Evolutionary conservation across 2,329 filamentous ascomycete species (phyloP).

Genomic region (Phaeosphaeriaceae sp.): DNA sequence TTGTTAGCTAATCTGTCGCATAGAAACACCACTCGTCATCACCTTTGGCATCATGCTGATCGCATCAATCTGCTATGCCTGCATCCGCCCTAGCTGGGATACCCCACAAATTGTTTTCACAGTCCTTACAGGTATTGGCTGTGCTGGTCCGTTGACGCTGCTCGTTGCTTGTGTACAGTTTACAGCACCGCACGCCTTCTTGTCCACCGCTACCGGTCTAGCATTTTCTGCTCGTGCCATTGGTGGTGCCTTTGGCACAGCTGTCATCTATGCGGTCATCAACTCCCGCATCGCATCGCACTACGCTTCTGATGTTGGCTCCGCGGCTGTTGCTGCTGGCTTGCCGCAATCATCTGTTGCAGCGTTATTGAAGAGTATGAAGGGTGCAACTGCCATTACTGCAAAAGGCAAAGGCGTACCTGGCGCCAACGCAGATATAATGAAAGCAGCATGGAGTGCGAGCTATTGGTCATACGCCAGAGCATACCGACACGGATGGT

Average conservation of each 20-base stretch:
- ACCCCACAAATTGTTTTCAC: conserved; percentile 35
- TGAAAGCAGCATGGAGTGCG: conserved; percentile 30
- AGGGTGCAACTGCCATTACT: conserved; percentile 16
- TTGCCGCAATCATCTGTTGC: conserved; percentile 26
- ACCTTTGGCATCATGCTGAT: conserved; percentile 39
- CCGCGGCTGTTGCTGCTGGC: conserved; percentile 30
- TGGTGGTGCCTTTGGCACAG: conserved; percentile 40
- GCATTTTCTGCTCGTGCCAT: conserved; percentile 43
- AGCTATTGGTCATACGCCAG: conserved; percentile 39
- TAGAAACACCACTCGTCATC: conserved; percentile 32
- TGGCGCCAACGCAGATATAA: conserved; percentile 22
- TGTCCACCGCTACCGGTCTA: conserved; percentile 40
- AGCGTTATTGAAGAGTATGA: conserved; percentile 28
- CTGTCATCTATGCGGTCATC: conserved; percentile 39
- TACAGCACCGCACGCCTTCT: conserved; percentile 37
- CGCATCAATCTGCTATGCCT: conserved; percentile 33
- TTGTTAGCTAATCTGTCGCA: not conserved
- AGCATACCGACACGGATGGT: conserved; percentile 38
- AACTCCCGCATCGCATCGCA: conserved; percentile 30
- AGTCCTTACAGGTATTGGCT: conserved; percentile 35
- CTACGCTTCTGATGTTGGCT: conserved; percentile 25
- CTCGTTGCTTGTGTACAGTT: conserved; percentile 43
- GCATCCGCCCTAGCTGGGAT: conserved; percentile 33
- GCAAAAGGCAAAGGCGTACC: conserved; percentile 17
- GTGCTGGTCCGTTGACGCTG: conserved; percentile 38